Base-by-base conservation (phyloP, 768 basidiomycete species). In the Tricholoma matsutake region DNA sequence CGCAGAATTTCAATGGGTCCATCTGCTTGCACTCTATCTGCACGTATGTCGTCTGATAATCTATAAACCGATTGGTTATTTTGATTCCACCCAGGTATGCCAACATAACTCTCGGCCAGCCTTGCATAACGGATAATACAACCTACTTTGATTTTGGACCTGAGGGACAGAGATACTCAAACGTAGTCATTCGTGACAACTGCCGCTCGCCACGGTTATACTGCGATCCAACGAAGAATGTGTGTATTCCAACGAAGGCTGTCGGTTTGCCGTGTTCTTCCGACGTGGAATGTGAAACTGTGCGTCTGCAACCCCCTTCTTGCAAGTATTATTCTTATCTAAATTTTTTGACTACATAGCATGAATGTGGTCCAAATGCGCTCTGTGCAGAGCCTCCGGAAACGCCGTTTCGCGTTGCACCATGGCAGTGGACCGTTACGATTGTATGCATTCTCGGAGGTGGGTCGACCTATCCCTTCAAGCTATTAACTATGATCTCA, bases 31-130 rank as follows among this genome's bases (percentile, higher is more conserved):
- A 79, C 61, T 81, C 75, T 34, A 71, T 68, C 4, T 89, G 88
- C 82, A 81, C 79, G 86, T 88, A 70, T 39, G 82, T 72, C 1
- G 16, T 68, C 4, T 89, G 86, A 81, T 80, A 79, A 85, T 88
- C 69, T 53, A 20, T 13, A 43, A 51, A 37, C 58, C 11, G 11
- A 47, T 20, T 34, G 22, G 31, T 16, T 20, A 35, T 2, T 20
- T 56, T 37, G 56, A 34, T 49, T 43, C 35, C 13, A 59, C 49
- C 6, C 66, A 87, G 87, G 74, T 81, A 76, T 58, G 83, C 86
- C 3, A 86, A 87, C 60, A 81, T 76, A 16, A 79, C 82, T 0
- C 67, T 85, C 4, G 82, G 81, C 6, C 74, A 79, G 34, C 67
- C 78, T 13, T 91, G 88, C 68, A 65, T 81, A 3, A 72, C 75